Base-by-base conservation (phyloP, 345 rosid species). In the Pugionium dolabratum region DNA sequence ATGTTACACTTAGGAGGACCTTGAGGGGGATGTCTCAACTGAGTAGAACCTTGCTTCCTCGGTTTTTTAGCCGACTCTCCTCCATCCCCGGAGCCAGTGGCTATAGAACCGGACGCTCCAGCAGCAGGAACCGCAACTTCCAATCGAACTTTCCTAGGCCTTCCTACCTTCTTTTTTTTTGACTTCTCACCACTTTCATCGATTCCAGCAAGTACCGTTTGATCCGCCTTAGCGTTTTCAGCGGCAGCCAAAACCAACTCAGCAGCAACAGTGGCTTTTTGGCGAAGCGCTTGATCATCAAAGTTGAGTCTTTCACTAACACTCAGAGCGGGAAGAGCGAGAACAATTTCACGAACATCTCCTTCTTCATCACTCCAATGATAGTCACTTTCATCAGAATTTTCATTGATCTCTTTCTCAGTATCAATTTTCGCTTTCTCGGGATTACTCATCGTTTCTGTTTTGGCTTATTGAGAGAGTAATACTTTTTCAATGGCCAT, bases 401-500 rank as follows among this genome's bases (percentile, higher is more conserved):
- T 29, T 2, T 44, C 61, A 6, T 3, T 10, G 0, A 2, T 30
- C 1, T 61, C 40, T 52, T 44, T 55, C 34, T 53, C 58, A 1
- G 4, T 4, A 9, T 18, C 36, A 10, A 31, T 7, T 25, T 9
- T 49, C 1, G 7, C 1, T 33, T 57, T 33, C 43, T 40, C 68
- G 29, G 67, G 35, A 36, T 53, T 39, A 45, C 67, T 53, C 74
- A 61, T 70, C 9, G 0, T 6, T 54, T 54, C 0, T 3, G 3
- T 42, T 28, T 11, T 34, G 2, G 0, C 35, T 68, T 26, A 4
- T 11, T 3, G 2, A 52, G 29, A 36, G 67, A 62, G 39, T 34
- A 43, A 33, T 27, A 5, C 26, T 0, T 4, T 7, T 48, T 26
- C 0, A 3, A 0, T 0, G 7, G 2, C 0, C 2, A 42, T 5